Base-by-base conservation (phyloP, 202 grass and related monocot species). In the Bolboschoenoplectus hybrid region DNA sequence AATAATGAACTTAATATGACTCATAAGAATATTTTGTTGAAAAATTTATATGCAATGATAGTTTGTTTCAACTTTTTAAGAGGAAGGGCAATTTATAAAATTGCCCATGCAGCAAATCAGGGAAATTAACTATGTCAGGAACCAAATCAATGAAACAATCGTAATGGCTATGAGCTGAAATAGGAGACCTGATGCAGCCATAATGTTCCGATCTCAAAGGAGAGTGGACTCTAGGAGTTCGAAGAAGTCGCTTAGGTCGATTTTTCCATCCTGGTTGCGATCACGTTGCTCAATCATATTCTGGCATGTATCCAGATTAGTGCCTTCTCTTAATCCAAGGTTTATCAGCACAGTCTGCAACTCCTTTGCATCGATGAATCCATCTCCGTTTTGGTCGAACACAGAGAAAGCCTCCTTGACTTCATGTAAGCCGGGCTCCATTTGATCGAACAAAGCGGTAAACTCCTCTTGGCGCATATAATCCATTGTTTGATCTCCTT, bases 351-450 rank as follows among this genome's bases (percentile, higher is more conserved):
- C 85, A 10, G 26, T 58, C 84, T 63, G 87, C 50, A 97, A 89
- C 80, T 97, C 94, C 1, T 83, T 47, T 1, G 87, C 92, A 74
- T 87, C 89, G 87, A 97, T 94, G 88, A 92, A 85, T 55, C 90
- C 94, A 69, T 97, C 94, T 57, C 39, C 0, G 74, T 94, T 83
- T 56, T 47, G 81, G 52, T 97, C 94, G 51, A 97, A 89, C 63
- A 94, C 80, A 12, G 74, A 80, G 85, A 97, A 97, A 9, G 86
- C 90, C 52, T 81, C 51, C 34, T 87, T 78, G 51, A 90, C 89
- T 89, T 97, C 94, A 34, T 78, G 81, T 86, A 97, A 85, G 44
- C 94, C 93, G 0, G 94, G 92, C 87, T 97, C 94, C 2, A 82
- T 86, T 84, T 89, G 85, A 67, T 94, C 90, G 53, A 97, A 97